Evolutionary conservation across 2,329 filamentous ascomycete genomes (phyloP).

Genomic region (Diaporthe destruens): DNA sequence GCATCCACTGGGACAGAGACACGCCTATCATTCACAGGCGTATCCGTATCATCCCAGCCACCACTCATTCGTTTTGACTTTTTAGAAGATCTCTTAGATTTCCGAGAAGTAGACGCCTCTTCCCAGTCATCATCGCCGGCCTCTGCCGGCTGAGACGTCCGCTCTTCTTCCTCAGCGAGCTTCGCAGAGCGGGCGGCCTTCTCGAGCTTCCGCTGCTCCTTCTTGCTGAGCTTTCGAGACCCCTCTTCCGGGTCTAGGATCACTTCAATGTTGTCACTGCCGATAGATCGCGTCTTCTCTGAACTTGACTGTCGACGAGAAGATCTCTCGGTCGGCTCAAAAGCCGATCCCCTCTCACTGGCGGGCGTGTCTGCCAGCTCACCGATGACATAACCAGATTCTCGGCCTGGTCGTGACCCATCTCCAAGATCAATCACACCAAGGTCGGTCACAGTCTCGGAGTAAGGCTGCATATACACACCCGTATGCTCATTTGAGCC

Average conservation of each 20-base stretch:
- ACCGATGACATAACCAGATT: slow-evolving; percentile 61
- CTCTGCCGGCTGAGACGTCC: slow-evolving; percentile 20
- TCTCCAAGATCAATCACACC: slow-evolving; percentile 52
- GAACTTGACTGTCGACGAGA: slow-evolving; percentile 43
- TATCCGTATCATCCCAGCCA: slow-evolving; percentile 42
- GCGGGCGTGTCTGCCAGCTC: slow-evolving; percentile 59
- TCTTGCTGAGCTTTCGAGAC: slow-evolving; percentile 58
- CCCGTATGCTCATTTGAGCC: slow-evolving; percentile 63
- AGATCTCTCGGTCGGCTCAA: slow-evolving; percentile 45
- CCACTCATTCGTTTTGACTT: slow-evolving; percentile 42
- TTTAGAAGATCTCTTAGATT: slow-evolving; percentile 51
- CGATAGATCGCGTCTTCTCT: slow-evolving; percentile 50
- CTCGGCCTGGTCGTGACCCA: slow-evolving; percentile 44
- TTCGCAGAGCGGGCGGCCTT: slow-evolving; percentile 54
- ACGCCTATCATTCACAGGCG: slow-evolving; percentile 47
- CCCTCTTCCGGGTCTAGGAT: slow-evolving; percentile 43
- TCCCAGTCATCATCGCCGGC: slow-evolving; percentile 47
- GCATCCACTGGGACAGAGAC: slow-evolving; percentile 50
- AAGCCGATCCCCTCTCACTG: slow-evolving; percentile 49
- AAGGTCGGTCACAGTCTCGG: slow-evolving; percentile 61
- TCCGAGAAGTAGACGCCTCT: slow-evolving; percentile 47
- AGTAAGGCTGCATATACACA: slow-evolving; percentile 62
- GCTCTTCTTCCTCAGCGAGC: slow-evolving; percentile 45
- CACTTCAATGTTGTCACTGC: slow-evolving; percentile 45
- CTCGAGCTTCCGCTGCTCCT: slow-evolving; percentile 62